Conservation (phyloP, 805 yeast genomes). For the Candida cerambycidarum region DNA sequence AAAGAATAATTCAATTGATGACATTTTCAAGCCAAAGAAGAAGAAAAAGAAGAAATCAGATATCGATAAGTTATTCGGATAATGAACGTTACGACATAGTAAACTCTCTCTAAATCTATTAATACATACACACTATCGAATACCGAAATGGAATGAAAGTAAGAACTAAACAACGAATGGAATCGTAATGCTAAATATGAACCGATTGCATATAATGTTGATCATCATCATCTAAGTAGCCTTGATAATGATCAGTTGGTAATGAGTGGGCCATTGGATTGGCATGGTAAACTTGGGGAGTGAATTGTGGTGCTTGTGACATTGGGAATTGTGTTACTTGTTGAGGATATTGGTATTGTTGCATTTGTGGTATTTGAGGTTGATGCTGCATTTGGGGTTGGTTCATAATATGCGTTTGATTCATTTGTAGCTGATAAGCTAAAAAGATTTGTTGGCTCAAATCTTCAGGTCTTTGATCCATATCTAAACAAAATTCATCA, state of each 20-base stretch:
- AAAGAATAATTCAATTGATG: constrained; percentile 9
- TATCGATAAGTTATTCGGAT: constrained; percentile 12
- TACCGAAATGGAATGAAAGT: constrained; percentile 2
- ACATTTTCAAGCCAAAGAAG: constrained; percentile 17
- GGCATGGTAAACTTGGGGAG: background rate
- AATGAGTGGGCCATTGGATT: background rate
- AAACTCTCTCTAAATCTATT: background rate
- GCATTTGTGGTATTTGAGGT: background rate
- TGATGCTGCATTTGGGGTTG: constrained; percentile 8
- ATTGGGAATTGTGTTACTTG: constrained; percentile 5
- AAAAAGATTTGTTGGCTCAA: constrained; percentile 1
- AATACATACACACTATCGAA: constrained; percentile 1
- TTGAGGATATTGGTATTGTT: background rate
- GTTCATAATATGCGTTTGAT: constrained; percentile 6
- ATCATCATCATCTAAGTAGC: constrained; percentile 3
- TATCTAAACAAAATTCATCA: constrained; percentile 44
- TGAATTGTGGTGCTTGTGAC: constrained; percentile 1
- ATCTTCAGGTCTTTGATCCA: constrained; percentile 28
- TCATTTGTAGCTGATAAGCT: constrained; percentile 4
- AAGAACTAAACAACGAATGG: background rate
- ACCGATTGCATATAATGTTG: constrained; percentile 9
- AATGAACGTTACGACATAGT: background rate
- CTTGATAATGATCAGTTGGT: constrained; percentile 1
- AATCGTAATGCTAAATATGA: constrained; percentile 8
- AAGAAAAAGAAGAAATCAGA: constrained; percentile 43